These are phyloP conservation scores for Yamadazyma songkhlaensis DNA, from an alignment of 1,139 yeast genomes.

Conservation along the genomic window DNA sequence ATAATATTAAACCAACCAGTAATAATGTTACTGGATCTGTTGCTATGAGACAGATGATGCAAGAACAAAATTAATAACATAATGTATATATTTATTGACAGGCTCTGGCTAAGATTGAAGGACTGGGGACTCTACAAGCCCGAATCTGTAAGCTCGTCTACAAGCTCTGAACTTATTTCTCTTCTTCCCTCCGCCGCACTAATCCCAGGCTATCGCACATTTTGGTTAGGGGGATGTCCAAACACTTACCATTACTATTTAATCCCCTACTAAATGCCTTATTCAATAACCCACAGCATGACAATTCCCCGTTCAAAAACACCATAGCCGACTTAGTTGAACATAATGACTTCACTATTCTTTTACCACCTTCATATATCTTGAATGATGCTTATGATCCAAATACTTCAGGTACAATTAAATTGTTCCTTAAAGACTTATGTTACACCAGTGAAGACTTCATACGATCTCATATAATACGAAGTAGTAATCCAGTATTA, in stretches of 20 bases:
- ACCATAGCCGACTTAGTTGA: slow-evolving; percentile 39
- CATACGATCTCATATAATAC: slow-evolving; percentile 65
- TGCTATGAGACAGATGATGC: slow-evolving; percentile 29
- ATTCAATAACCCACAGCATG: slow-evolving; percentile 63
- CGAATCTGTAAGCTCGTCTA: too few species aligned
- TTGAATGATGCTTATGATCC: slow-evolving; percentile 53
- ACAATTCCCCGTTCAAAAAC: slow-evolving; percentile 48
- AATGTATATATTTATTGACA: too few species aligned
- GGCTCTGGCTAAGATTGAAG: too few species aligned
- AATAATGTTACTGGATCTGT: slow-evolving; percentile 36
- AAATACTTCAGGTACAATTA: slow-evolving; percentile 29
- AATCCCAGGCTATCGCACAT: too few species aligned
- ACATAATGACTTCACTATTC: slow-evolving; percentile 50
- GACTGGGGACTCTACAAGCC: too few species aligned
- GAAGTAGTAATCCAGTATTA: slow-evolving; percentile 32
- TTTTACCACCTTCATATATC: slow-evolving; percentile 59
- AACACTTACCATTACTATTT: slow-evolving; percentile 39
- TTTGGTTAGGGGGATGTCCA: slow-evolving; percentile 4
- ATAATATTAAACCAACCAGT: slow-evolving; percentile 22
- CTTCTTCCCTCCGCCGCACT: too few species aligned
- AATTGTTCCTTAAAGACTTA: slow-evolving; percentile 47
- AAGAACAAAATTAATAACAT: slow-evolving; percentile 29
- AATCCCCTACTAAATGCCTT: slow-evolving; percentile 68
- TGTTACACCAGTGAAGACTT: slow-evolving; percentile 64
- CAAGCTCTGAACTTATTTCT: too few species aligned